Evolutionary conservation across 2,329 filamentous ascomycete species (phyloP).

Genomic region (Trichoderma afroharzianum): DNA sequence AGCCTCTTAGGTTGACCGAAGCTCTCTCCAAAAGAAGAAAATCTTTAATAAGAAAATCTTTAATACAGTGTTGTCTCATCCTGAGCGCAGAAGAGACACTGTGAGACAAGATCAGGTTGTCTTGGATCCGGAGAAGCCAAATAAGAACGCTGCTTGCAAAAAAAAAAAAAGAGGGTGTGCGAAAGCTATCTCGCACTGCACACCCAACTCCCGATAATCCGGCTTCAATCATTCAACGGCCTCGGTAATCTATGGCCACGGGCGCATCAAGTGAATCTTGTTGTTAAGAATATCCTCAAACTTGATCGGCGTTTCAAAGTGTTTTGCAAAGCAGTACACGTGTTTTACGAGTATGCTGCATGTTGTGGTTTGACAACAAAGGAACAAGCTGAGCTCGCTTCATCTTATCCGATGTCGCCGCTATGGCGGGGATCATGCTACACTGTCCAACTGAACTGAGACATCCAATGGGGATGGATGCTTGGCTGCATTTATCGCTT

Average conservation of each 20-base stretch:
- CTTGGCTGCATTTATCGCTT: neutral
- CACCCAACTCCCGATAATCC: neutral
- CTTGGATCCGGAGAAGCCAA: neutral
- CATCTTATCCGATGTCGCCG: constrained; percentile 3
- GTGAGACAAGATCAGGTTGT: neutral
- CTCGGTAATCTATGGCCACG: neutral
- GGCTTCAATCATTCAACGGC: neutral
- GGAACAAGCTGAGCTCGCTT: neutral
- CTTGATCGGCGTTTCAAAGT: neutral
- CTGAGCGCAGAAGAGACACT: neutral
- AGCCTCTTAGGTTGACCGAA: neutral
- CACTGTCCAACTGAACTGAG: neutral
- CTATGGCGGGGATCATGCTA: neutral
- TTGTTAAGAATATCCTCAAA: neutral
- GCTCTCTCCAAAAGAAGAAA: neutral
- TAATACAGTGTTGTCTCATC: neutral
- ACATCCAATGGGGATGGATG: neutral
- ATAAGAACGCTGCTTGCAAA: neutral
- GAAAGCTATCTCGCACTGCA: neutral
- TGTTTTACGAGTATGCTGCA: neutral
- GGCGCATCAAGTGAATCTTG: neutral
- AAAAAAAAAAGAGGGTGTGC: neutral
- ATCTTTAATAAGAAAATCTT: too few species aligned
- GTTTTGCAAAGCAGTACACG: neutral
- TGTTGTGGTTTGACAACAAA: neutral